These are phyloP conservation scores for Mollisiaceae sp. DNA, from an alignment of 2,329 filamentous ascomycete genomes.

Conservation along the genomic window DNA sequence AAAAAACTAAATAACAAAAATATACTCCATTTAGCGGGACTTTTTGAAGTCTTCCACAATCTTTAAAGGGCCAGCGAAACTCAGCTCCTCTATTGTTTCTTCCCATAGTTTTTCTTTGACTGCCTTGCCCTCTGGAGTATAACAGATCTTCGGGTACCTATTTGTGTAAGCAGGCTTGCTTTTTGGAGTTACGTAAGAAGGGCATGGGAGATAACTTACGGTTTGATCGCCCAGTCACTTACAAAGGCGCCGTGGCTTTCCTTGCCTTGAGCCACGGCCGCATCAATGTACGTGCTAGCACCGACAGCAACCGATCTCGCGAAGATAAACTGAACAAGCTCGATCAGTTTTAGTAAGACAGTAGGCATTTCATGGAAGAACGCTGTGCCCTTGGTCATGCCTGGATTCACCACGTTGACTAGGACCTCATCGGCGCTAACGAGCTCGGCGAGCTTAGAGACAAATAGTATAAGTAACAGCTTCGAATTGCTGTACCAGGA, in stretches of 20 bases:
- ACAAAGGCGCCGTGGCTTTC: slow-evolving; percentile 57
- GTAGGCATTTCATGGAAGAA: slow-evolving; percentile 27
- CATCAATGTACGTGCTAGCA: slow-evolving; percentile 14
- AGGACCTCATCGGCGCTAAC: not conserved
- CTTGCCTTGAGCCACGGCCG: slow-evolving; percentile 10
- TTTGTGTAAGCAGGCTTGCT: not conserved
- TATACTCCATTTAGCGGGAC: not conserved
- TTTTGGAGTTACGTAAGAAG: not conserved
- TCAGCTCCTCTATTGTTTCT: slow-evolving; percentile 45
- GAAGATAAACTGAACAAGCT: not conserved
- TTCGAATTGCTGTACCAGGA: not conserved
- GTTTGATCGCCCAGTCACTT: slow-evolving; percentile 51
- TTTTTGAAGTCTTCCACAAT: slow-evolving; percentile 2
- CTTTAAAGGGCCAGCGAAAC: slow-evolving; percentile 37
- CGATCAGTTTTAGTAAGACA: not conserved
- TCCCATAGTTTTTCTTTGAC: slow-evolving; percentile 47
- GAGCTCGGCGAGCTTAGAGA: not conserved
- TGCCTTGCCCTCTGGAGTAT: slow-evolving; percentile 43
- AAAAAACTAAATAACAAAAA: not conserved
- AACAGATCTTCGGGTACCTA: slow-evolving; percentile 43
- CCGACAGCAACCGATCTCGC: not conserved
- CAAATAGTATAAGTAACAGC: not conserved
- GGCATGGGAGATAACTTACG: slow-evolving; percentile 45
- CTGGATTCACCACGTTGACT: not conserved
- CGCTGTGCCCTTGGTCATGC: not conserved